Base-by-base conservation (phyloP, 306 rosid genomes). In the Begonia loranthoides region DNA sequence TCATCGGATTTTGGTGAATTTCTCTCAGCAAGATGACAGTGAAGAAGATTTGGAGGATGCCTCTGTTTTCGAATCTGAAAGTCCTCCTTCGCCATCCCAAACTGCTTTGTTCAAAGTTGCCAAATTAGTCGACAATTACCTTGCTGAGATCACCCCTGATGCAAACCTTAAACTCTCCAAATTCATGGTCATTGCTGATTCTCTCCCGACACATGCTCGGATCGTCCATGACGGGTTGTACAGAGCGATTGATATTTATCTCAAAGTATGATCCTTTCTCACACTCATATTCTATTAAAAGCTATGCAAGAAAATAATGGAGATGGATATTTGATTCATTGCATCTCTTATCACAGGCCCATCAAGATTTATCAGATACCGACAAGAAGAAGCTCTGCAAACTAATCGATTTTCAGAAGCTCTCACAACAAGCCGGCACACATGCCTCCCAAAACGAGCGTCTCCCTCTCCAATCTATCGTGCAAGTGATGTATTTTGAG, bases 391-490 rank as follows among this genome's bases (percentile, higher is more conserved):
- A 79, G 73, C 71, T 87, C 51, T 70, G 84, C 75, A 86, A 86
- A 45, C 47, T 86, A 76, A 78, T 92, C 55, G 99, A 86, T 65
- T 92, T 92, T 57, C 99, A 92, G 47, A 92, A 86, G 75, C 99
- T 92, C 56, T 70, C 96, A 39, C 94, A 75, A 55, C 96, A 92
- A 70, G 94, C 96, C 0, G 96, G 99, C 41, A 94, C 99, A 12
- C 96, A 92, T 7, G 99, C 99, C 14, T 94, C 94, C 15, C 96
- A 87, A 66, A 87, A 92, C 10, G 99, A 92, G 69, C 93, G 96
- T 9, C 96, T 92, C 38, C 96, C 99, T 34, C 84, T 92, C 46
- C 99, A 87, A 65, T 83, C 94, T 39, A 78, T 87, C 41, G 99
- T 92, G 22, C 99, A 86, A 71, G 99, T 92, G 57, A 75, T 92